Base-by-base conservation (phyloP, 495 filamentous ascomycete species). In the Pseudoneurospora amorphoporcata region DNA sequence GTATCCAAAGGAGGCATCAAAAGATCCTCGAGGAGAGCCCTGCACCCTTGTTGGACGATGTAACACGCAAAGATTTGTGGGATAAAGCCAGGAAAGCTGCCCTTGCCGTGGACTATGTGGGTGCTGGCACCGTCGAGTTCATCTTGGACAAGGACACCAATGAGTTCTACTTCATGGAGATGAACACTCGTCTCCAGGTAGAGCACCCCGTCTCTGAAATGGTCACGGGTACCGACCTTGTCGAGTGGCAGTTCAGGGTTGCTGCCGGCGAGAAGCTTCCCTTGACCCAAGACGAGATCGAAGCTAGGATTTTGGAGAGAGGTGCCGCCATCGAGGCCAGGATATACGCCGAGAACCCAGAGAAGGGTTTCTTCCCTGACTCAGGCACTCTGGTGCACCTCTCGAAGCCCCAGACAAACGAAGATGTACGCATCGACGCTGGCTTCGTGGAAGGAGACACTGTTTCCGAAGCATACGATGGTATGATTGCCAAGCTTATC, bases 121-220 rank as follows among this genome's bases (percentile, higher is more conserved):
- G 95, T 29, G 95, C 95, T 29, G 95, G 95, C 3, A 99, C 95
- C 0, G 95, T 99, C 7, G 95, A 99, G 79, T 99, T 98, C 80
- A 99, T 99, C 72, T 94, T 99, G 72, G 96, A 99, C 84, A 96
- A 95, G 76, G 96, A 98, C 73, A 91, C 90, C 0, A 92, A 91
- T 8, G 87, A 94, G 61, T 98, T 98, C 82, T 99, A 93, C 84
- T 99, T 99, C 82, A 98, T 99, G 95, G 95, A 99, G 82, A 98
- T 98, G 95, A 99, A 99, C 82, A 98, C 95, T 0, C 87, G 95
- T 69, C 86, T 99, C 9, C 95, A 99, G 79, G 95, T 99, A 32
- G 95, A 99, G 81, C 95, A 99, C 76, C 96, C 95, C 9, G 95
- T 98, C 29, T 98, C 93, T 3, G 95, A 99, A 82, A 95, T 94